A percentile compares a stretch with the other conserved stretches of the same genome.
Evolutionary conservation across 2,329 filamentous ascomycete species (phyloP).

Genomic region (Coniochaeta hoffmannii): DNA sequence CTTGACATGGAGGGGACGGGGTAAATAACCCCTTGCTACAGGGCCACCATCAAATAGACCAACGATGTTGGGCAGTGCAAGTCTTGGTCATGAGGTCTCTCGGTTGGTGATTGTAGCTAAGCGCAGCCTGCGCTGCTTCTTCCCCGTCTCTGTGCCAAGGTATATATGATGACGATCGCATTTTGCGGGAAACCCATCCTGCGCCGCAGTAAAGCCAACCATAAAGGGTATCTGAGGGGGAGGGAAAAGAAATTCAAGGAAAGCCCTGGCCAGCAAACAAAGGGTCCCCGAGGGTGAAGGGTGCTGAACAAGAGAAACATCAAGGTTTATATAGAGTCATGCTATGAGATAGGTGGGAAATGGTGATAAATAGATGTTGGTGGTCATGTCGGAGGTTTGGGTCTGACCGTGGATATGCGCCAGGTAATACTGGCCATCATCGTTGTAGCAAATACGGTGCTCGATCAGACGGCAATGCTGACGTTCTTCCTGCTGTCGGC

Average conservation of each 20-base stretch:
- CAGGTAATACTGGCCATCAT: too few relatives aligned
- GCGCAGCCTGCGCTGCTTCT: not conserved
- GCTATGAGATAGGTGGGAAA: not conserved
- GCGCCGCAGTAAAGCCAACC: not conserved
- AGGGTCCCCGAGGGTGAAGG: not conserved
- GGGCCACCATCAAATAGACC: not conserved
- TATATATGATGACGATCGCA: not conserved
- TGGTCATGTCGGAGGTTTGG: too few relatives aligned
- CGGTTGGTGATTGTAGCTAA: not conserved
- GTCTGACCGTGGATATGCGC: too few relatives aligned
- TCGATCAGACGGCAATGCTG: conserved; percentile 45
- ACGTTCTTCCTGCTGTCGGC: conserved; percentile 59
- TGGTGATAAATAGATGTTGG: too few relatives aligned
- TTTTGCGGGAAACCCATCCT: not conserved
- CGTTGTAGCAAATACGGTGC: not conserved
- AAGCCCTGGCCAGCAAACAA: not conserved
- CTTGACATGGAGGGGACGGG: too few relatives aligned
- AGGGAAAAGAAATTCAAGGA: not conserved
- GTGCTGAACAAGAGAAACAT: not conserved
- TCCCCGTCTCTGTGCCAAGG: not conserved
- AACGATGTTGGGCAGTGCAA: not conserved
- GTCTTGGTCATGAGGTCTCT: not conserved
- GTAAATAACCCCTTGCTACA: not conserved
- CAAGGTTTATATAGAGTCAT: not conserved
- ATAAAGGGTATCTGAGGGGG: not conserved